These are phyloP conservation scores for Trichomonascus vanleenenianus DNA, from an alignment of 805 yeast genomes.

Conservation along the genomic window DNA sequence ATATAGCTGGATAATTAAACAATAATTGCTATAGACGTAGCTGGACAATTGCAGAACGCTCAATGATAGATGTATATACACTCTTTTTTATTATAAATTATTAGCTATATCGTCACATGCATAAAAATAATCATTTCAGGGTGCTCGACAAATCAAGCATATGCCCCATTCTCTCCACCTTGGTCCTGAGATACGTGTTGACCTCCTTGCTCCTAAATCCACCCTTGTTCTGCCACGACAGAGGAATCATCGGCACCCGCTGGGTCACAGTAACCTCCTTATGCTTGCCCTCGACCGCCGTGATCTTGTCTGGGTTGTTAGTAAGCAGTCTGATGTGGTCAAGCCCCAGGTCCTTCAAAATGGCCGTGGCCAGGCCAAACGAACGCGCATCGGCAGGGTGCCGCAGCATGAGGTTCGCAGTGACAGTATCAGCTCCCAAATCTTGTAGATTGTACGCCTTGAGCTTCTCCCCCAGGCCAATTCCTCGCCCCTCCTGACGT, in stretches of 20 bases:
- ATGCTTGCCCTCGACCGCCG: conserved; percentile 87
- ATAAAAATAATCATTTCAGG: too few species aligned
- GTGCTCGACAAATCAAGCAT: conserved; percentile 34
- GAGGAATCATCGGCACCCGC: conserved; percentile 94
- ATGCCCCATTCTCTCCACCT: conserved; percentile 97
- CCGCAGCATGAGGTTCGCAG: conserved; percentile 82
- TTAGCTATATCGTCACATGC: too few species aligned
- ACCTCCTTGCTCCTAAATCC: conserved; percentile 83
- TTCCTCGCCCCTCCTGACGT: conserved; percentile 98
- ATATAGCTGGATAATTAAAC: too few species aligned
- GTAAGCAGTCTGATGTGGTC: conserved; percentile 69
- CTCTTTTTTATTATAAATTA: too few species aligned
- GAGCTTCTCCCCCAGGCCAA: conserved; percentile 94
- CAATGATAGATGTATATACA: too few species aligned
- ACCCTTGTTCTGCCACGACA: conserved; percentile 67
- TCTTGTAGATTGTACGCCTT: conserved; percentile 97
- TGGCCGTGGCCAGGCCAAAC: conserved; percentile 90
- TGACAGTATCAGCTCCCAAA: conserved; percentile 96
- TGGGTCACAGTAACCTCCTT: conserved; percentile 68
- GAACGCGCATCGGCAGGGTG: conserved; percentile 99
- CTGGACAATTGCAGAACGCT: too few species aligned
- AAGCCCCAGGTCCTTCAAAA: conserved; percentile 74
- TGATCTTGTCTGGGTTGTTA: conserved; percentile 92
- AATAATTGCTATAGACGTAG: too few species aligned
- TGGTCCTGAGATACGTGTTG: conserved; percentile 88